Conservation (phyloP, 1,284 basidiomycete species). For the Moniliophthora roreri region DNA sequence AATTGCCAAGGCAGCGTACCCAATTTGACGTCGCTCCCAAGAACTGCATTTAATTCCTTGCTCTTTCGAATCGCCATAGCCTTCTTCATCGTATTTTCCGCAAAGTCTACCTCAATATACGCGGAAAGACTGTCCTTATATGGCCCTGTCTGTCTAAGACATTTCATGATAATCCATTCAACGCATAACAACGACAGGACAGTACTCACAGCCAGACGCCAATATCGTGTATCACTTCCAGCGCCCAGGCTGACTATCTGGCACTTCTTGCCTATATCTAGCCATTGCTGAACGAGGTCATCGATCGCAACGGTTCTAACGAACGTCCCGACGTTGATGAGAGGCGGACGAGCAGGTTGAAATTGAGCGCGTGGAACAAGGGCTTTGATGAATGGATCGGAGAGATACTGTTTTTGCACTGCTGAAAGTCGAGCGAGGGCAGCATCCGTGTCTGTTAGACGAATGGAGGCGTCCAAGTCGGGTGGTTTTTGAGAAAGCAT, state of each 20-base stretch:
- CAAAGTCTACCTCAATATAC: conserved; percentile 92
- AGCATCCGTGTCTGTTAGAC: conserved; percentile 44
- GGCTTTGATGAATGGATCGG: conserved; percentile 67
- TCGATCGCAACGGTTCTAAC: conserved; percentile 85
- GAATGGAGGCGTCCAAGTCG: conserved; percentile 40
- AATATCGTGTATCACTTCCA: conserved; percentile 92
- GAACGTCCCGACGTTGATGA: conserved; percentile 96
- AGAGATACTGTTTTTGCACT: conserved; percentile 71
- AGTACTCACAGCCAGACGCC: conserved; percentile 78
- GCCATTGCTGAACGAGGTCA: conserved; percentile 72
- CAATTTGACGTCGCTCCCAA: conserved; percentile 51
- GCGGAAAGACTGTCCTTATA: conserved; percentile 45
- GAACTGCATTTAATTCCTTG: conserved; percentile 50
- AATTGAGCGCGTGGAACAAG: conserved; percentile 66
- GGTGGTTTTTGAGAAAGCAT: conserved; percentile 28
- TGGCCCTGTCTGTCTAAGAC: conserved; percentile 48
- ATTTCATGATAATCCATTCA: conserved; percentile 13
- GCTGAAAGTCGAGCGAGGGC: conserved; percentile 74
- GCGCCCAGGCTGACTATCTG: conserved; percentile 92
- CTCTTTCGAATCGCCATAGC: conserved; percentile 79
- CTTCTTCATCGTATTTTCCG: conserved; percentile 82
- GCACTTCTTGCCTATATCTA: conserved; percentile 48
- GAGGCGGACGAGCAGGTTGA: conserved; percentile 69
- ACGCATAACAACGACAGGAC: conserved; percentile 10
- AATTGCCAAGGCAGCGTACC: no score